These are phyloP conservation scores for Raphanus raphanistrum DNA, from an alignment of 345 rosid genomes.

Conservation along the genomic window DNA sequence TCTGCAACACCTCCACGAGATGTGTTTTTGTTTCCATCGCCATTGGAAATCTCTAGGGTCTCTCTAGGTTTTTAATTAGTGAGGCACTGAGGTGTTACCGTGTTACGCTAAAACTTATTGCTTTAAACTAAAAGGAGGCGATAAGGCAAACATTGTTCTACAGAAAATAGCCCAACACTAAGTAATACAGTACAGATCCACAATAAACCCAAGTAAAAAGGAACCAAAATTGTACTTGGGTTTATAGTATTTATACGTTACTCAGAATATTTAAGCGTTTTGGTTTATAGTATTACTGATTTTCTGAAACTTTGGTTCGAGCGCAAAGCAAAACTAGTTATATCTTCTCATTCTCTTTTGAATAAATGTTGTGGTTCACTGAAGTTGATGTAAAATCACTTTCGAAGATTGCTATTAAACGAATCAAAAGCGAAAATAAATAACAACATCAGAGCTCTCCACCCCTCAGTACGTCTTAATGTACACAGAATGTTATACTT, in stretches of 20 bases:
- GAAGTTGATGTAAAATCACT: background rate
- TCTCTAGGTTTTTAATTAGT: background rate
- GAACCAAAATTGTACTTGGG: background rate
- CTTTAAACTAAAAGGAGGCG: background rate
- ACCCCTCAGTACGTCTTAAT: background rate
- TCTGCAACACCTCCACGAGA: background rate
- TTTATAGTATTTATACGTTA: background rate
- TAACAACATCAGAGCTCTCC: background rate
- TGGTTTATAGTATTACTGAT: background rate
- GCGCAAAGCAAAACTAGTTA: too few species aligned
- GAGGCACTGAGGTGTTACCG: background rate
- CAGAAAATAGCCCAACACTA: too few species aligned
- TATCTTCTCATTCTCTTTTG: background rate
- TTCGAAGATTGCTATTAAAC: background rate
- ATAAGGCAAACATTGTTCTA: too few species aligned
- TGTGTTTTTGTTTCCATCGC: background rate
- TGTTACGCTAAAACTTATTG: background rate
- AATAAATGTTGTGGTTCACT: background rate
- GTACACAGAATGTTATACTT: too few species aligned
- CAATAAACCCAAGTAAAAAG: background rate
- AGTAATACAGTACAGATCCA: background rate
- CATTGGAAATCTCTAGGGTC: background rate
- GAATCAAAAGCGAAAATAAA: background rate
- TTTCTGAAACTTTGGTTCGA: too few species aligned
- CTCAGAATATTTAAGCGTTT: background rate